phyloP scores from a whole-genome alignment of 768 basidiomycete genomes.

The Podaxis mareebaensis region DNA sequence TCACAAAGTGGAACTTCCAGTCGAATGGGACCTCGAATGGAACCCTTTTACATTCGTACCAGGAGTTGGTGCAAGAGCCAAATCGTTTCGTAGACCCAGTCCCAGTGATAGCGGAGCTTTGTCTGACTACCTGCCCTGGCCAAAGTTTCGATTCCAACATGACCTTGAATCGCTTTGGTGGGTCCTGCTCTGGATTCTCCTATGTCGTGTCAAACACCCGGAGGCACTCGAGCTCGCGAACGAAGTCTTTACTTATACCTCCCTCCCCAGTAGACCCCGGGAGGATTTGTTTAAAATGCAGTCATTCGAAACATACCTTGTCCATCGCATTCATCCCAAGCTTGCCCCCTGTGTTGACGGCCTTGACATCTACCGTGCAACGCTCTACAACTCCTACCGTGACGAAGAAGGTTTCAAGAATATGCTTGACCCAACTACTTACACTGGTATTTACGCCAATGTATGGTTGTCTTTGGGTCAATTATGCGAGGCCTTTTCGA shows the following conservation, averaged over 20 bases:
- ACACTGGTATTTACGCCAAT: background rate
- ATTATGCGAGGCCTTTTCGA: too few species aligned
- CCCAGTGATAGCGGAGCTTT: too few species aligned
- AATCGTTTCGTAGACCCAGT: too few species aligned
- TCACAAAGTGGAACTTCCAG: background rate
- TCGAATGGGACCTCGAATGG: background rate
- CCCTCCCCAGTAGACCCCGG: background rate
- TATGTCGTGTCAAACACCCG: background rate
- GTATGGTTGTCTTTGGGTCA: background rate
- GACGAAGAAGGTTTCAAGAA: background rate
- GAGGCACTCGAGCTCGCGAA: background rate
- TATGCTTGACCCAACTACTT: background rate
- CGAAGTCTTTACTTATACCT: background rate
- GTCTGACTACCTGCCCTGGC: background rate
- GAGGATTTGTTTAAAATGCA: background rate
- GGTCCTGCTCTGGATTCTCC: constrained; percentile 8
- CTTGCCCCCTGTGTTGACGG: background rate
- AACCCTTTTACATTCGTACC: too few species aligned
- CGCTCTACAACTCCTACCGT: background rate
- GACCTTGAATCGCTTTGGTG: constrained; percentile 15
- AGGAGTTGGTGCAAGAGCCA: too few species aligned
- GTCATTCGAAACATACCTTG: background rate
- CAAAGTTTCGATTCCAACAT: constrained; percentile 5
- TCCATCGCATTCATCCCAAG: background rate
- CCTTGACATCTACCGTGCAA: background rate